Conservation (phyloP, 306 rosid genomes). For the Sindora glabra region DNA sequence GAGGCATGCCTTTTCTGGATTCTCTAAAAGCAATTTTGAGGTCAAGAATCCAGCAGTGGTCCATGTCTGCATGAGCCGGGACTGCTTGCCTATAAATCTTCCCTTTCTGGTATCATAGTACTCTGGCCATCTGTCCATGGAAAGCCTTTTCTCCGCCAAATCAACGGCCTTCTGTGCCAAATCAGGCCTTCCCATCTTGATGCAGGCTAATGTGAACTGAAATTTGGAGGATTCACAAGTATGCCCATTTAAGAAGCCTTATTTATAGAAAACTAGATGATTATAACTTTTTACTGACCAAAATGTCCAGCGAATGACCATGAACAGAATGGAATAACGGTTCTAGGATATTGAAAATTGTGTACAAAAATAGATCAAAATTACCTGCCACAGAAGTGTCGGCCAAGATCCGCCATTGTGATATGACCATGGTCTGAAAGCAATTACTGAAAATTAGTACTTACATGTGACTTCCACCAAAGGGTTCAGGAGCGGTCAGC, state of each 20-base stretch:
- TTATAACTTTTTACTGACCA: too few relatives aligned
- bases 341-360: too few relatives aligned
- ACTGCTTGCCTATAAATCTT: constrained; percentile 68
- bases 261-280: too few relatives aligned
- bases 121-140: constrained; percentile 81
- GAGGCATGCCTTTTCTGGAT: constrained; percentile 65
- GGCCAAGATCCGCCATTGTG: constrained; percentile 95
- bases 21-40: constrained; percentile 56
- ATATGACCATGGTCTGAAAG: constrained; percentile 81
- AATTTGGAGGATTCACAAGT: not conserved
- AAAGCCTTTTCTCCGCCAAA: constrained; percentile 51
- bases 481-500: too few relatives aligned
- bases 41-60: constrained; percentile 79
- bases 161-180: constrained; percentile 65
- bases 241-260: too few relatives aligned
- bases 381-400: constrained; percentile 85
- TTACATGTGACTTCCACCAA: too few relatives aligned
- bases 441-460: too few relatives aligned
- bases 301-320: too few relatives aligned
- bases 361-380: constrained; percentile 9
- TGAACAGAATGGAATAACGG: too few relatives aligned
- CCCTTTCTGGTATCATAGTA: constrained; percentile 68
- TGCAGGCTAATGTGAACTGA: constrained; percentile 85
- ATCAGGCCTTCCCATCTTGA: constrained; percentile 76
- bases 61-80: constrained; percentile 70